Evolutionary conservation across 176 grass and related monocot species (phyloP).

Genomic region (Oryza punctata): DNA sequence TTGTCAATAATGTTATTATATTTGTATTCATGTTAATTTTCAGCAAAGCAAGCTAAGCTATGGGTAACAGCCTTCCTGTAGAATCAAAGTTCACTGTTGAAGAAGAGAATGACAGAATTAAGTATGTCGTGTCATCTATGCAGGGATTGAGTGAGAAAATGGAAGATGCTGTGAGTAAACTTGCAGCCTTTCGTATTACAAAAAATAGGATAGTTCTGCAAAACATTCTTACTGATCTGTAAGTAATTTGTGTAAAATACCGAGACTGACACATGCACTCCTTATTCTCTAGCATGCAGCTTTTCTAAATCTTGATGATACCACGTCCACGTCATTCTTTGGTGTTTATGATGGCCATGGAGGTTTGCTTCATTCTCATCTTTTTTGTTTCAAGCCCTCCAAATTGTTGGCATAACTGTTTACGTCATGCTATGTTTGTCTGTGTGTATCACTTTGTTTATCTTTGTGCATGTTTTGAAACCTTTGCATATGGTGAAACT

Average conservation of each 20-base stretch:
- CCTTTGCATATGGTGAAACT: not conserved
- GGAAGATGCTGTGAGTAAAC: slow-evolving; percentile 33
- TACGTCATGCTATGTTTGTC: slow-evolving; percentile 2
- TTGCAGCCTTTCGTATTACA: not conserved
- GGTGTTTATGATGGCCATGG: not conserved
- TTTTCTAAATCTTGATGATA: slow-evolving; percentile 27
- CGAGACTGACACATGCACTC: not conserved
- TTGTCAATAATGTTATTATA: slow-evolving; percentile 7
- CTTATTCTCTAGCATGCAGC: slow-evolving; percentile 37
- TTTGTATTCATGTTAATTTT: slow-evolving; percentile 30
- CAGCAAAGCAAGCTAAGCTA: slow-evolving; percentile 21
- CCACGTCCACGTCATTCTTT: not conserved
- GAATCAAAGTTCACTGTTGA: not conserved
- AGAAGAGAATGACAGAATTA: slow-evolving; percentile 18
- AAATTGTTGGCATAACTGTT: slow-evolving; percentile 14
- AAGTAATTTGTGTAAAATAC: slow-evolving; percentile 10
- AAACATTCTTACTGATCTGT: not conserved
- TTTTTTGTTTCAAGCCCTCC: slow-evolving; percentile 10
- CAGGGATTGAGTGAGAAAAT: not conserved
- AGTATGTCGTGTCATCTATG: slow-evolving; percentile 3
- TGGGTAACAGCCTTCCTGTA: slow-evolving; percentile 21
- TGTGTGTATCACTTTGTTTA: not conserved
- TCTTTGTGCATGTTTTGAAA: not conserved
- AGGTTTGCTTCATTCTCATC: not conserved
- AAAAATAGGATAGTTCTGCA: not conserved